phyloP scores from a whole-genome alignment of 192 early-diverging fungal species.

The Coemansia sp. region DNA sequence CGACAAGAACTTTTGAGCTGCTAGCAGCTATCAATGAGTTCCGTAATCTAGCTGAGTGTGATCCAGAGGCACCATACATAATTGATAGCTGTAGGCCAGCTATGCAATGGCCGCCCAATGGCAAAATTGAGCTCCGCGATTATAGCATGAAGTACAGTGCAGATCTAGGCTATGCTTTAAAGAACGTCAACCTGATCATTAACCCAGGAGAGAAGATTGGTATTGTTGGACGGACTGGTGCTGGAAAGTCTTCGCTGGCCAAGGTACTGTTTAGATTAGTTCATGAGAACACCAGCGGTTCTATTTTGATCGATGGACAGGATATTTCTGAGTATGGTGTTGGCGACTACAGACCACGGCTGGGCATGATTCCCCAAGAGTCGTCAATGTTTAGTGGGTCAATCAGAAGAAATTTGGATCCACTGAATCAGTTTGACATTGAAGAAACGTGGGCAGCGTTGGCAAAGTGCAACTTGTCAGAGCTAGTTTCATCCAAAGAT shows the following conservation, averaged over 20 bases:
- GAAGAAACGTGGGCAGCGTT: constrained; percentile 24
- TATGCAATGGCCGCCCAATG: constrained; percentile 23
- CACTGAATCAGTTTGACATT: constrained; percentile 43
- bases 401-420: constrained; percentile 70
- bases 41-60: background rate
- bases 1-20: background rate
- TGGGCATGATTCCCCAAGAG: constrained; percentile 65
- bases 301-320: constrained; percentile 80
- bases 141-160: constrained; percentile 28
- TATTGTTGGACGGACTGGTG: constrained; percentile 60
- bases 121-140: constrained; percentile 36
- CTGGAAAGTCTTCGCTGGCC: constrained; percentile 67
- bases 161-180: constrained; percentile 31
- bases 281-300: constrained; percentile 57
- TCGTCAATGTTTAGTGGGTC: constrained; percentile 67
- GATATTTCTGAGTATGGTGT: constrained; percentile 75
- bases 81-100: constrained; percentile 13
- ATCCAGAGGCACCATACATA: constrained; percentile 18
- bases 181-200: constrained; percentile 54
- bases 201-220: constrained; percentile 66
- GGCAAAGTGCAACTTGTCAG: constrained; percentile 19
- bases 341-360: constrained; percentile 59
- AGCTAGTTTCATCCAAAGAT: background rate
- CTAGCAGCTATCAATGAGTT: background rate
- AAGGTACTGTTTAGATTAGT: constrained; percentile 66